A percentile compares a stretch with the other conserved stretches of the same genome.
Conservation (phyloP, 371 early-diverging fungal genomes). For the Smittium culicis region DNA sequence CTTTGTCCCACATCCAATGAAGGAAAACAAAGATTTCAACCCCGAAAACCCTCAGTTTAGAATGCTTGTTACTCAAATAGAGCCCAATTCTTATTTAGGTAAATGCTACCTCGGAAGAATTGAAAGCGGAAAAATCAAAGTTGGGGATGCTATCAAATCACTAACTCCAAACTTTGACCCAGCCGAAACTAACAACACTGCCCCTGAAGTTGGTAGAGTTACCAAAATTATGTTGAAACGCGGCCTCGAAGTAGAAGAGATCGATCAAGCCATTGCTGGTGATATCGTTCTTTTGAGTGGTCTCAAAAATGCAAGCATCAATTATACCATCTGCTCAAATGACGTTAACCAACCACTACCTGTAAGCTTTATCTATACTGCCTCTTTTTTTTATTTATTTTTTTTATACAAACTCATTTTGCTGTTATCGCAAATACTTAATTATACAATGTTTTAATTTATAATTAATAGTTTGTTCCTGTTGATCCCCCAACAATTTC, state of each 20-base stretch:
- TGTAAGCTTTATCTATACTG: neutral
- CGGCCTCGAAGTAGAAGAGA: slow-evolving; percentile 52
- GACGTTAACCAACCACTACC: slow-evolving; percentile 38
- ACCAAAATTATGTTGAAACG: slow-evolving; percentile 52
- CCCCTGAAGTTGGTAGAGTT: slow-evolving; percentile 42
- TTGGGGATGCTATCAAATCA: slow-evolving; percentile 53
- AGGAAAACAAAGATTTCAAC: slow-evolving; percentile 27
- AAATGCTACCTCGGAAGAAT: slow-evolving; percentile 61
- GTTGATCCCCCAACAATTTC: slow-evolving; percentile 69
- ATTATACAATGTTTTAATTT: neutral
- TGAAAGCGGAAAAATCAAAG: slow-evolving; percentile 42
- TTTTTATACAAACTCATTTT: neutral
- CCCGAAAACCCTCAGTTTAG: slow-evolving; percentile 41
- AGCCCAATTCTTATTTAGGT: slow-evolving; percentile 58
- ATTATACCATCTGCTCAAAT: slow-evolving; percentile 52
- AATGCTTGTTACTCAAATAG: slow-evolving; percentile 70
- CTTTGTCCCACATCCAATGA: slow-evolving; percentile 43
- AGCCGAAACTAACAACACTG: slow-evolving; percentile 13
- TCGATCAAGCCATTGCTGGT: slow-evolving; percentile 63
- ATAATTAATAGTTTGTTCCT: slow-evolving; percentile 37
- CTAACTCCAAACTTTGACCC: slow-evolving; percentile 42
- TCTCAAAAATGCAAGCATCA: slow-evolving; percentile 49
- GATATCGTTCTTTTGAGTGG: slow-evolving; percentile 64
- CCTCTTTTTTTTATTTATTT: neutral
- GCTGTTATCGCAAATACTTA: neutral